These are phyloP conservation scores for Hymenoscyphus fraxineus DNA, from an alignment of 2,329 filamentous ascomycete genomes.

Conservation along the genomic window DNA sequence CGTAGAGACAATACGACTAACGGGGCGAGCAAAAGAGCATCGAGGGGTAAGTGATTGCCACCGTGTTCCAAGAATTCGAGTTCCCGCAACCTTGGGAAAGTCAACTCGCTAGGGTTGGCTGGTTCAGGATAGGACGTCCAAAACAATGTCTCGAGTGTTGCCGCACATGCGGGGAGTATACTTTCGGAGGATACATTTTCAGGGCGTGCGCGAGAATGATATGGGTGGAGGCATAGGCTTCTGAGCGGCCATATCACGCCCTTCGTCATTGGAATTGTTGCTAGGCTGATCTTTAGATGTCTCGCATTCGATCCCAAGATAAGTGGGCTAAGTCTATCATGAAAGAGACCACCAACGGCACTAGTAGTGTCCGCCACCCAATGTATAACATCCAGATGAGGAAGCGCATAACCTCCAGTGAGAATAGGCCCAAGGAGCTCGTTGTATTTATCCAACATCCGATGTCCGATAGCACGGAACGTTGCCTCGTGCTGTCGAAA, in stretches of 20 bases:
- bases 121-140: neutral
- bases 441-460: neutral
- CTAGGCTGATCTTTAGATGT: neutral
- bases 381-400: neutral
- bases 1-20: neutral
- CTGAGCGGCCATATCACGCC: neutral
- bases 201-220: neutral
- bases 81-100: neutral
- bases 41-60: neutral
- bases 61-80: neutral
- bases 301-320: neutral
- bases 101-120: neutral
- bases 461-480: neutral
- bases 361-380: too few relatives aligned
- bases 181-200: neutral
- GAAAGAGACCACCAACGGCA: too few relatives aligned
- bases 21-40: neutral
- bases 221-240: neutral
- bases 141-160: neutral
- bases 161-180: neutral
- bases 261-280: neutral
- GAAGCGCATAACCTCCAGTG: neutral
- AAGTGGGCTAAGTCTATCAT: neutral
- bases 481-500: neutral
- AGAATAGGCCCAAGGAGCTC: neutral